Base-by-base conservation (phyloP, 345 rosid species). In the Orychophragmus violaceus region DNA sequence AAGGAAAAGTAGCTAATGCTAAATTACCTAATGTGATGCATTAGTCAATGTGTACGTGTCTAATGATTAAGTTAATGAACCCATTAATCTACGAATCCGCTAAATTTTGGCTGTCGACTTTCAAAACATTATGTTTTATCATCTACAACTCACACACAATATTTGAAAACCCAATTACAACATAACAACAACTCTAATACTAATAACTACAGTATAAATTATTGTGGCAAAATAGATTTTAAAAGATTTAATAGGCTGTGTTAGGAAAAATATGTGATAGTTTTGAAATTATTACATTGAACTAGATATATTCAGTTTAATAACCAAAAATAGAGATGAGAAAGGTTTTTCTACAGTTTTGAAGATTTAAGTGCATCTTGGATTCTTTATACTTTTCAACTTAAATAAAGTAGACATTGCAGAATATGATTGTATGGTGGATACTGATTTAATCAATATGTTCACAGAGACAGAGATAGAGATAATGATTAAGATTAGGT, bases 341-440 rank as follows among this genome's bases (percentile, higher is more conserved):
- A 30, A 8, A 21, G 2, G 12, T 61, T 5, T 59, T 23, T 25
- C 22, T 25, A 5, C 32, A 51, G n/a, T 13, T 16, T 42, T 61
- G 16, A 61, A n/a, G 39, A 42, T 45, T 8, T 29, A 45, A 30
- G 21, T 13, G 44, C 44, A 29, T 46, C 24, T 32, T 46, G 14
- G 8, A 45, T n/a, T 64, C 48, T 53, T 12, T 39, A 27, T 52
- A 17, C 25, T 25, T 25, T 64, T 64, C 59, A 52, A 25, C 24
- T 22, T 17, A 21, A 11, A 9, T 23, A 32, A 41, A 54, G 42
- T 28, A 55, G 8, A 66, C 19, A 24, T 8, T 8, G 28, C 5
- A 61, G 22, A 8, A 42, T 56, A 28, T 44, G 56, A 68, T 41
- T 41, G 61, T 27, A 50, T 69, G 66, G 74, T 50, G 51, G 50